Evolutionary conservation across 2,329 filamentous ascomycete genomes (phyloP).

Genomic region (Chrysoporthe cubensis): DNA sequence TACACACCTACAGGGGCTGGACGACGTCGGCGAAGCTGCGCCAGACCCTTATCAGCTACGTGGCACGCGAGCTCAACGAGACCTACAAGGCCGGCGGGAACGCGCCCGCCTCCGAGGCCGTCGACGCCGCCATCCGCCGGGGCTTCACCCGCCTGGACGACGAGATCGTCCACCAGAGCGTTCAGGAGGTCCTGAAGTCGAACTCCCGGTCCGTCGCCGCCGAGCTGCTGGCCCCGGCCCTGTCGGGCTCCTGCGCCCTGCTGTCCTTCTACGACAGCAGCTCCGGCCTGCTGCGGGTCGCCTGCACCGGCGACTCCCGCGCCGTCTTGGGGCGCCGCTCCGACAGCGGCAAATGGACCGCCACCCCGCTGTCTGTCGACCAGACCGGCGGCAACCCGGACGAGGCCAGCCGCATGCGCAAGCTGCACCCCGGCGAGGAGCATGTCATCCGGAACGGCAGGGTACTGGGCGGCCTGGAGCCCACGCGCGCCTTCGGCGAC

Average conservation of each 20-base stretch:
- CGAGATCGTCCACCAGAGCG: conserved; percentile 92
- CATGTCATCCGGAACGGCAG: conserved; percentile 87
- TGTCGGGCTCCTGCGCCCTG: conserved; percentile 96
- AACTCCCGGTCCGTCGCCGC: conserved; percentile 90
- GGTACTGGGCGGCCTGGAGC: conserved; percentile 89
- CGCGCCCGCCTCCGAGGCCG: conserved; percentile 75
- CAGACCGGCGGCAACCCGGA: conserved; percentile 90
- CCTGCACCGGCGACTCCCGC: conserved; percentile 94
- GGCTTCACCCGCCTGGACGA: conserved; percentile 88
- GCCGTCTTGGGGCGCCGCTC: conserved; percentile 86
- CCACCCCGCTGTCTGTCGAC: conserved; percentile 86
- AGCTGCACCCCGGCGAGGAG: conserved; percentile 86
- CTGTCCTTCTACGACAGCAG: conserved; percentile 94
- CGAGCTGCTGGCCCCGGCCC: conserved; percentile 86
- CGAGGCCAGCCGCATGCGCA: conserved; percentile 80
- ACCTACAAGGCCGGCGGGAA: conserved; percentile 78
- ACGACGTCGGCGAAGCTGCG: conserved; percentile 96
- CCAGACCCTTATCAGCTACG: conserved; percentile 88
- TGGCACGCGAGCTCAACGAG: conserved; percentile 87
- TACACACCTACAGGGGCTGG: conserved; percentile 71
- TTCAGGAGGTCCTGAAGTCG: conserved; percentile 85
- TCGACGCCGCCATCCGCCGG: conserved; percentile 89
- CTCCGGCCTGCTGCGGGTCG: conserved; percentile 86
- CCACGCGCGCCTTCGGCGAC: conserved; percentile 92
- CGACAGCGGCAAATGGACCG: conserved; percentile 85